Evolutionary conservation across 148 eudicot genomes (phyloP), one percentile per base, ranked within the genome.

Genomic region (Beta vulgaris): DNA sequence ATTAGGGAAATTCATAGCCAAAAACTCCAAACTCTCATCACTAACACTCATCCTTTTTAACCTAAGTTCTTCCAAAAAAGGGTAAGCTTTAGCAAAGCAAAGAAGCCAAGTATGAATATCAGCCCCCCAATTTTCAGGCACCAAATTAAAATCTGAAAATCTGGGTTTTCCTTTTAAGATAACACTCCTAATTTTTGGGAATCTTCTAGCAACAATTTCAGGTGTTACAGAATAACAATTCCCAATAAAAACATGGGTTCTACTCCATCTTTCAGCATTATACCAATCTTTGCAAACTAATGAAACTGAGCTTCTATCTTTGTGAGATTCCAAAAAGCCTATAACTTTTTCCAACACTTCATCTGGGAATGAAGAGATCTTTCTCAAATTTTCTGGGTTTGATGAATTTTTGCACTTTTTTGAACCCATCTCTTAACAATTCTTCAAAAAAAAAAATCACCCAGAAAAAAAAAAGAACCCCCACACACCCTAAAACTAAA

Each of bases 271-370:
- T 74, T 93, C 98, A 40, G 90, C 91, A 55, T 89, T 75, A 78
- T 91, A 93, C 96, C 96, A 93, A 44, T 91, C 89, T 83, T 79
- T 93, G 81, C 93, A 89, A 11, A 93, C 98, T 19, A 91, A 86
- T 21, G 98, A 93, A 11, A 86, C 83, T 59, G 91, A 80, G 66
- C 86, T 88, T 60, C 93, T 79, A 72, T 93, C 96, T 74, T 83
- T 89, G 73, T 76, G 80, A 10, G 86, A 86, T 14, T 77, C 79
- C 18, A 93, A n/a, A 36, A 93, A 80, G 34, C 88, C 75, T 23
- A 93, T 75, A 28, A 89, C 91, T 54, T 80, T 80, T 53, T 93
- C 93, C 60, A 93, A 64, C 0, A 89, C 93, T 72, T 91, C 93
- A 65, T 93, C 98, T 1, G 98, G 98, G 59, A 93, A 89, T 40